Evolutionary conservation across 352 stramenopile genomes (phyloP).

Genomic region (Pythium monospermum): DNA sequence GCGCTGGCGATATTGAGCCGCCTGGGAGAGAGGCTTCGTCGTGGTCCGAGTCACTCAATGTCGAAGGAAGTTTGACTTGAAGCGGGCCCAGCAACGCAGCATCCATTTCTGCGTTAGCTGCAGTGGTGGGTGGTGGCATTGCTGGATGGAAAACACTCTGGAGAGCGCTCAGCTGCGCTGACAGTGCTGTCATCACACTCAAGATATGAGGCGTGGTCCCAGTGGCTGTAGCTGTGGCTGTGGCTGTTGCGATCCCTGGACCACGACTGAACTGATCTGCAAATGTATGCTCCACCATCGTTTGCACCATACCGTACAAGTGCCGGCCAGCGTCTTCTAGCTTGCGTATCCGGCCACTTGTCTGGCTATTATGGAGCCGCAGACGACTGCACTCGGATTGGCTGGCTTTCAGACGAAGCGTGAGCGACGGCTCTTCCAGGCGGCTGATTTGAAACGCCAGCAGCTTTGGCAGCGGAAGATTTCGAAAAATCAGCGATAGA

Average conservation of each 20-base stretch:
- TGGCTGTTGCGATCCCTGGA: neutral
- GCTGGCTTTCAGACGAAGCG: conserved; percentile 60
- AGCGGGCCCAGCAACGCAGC: conserved; percentile 12
- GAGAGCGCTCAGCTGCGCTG: conserved; percentile 9
- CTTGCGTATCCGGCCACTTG: conserved; percentile 46
- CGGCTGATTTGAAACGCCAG: conserved; percentile 66
- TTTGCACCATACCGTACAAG: conserved; percentile 49
- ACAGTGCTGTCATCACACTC: conserved; percentile 5
- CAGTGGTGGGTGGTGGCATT: neutral
- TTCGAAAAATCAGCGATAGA: conserved; percentile 68
- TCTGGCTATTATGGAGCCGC: conserved; percentile 35
- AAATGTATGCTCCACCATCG: conserved; percentile 68
- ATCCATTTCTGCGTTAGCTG: neutral
- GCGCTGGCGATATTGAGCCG: neutral
- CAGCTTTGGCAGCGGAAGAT: conserved; percentile 67
- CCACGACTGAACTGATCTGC: conserved; percentile 44
- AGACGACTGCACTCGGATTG: conserved; percentile 70
- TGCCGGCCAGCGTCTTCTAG: conserved; percentile 58
- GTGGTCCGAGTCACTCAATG: neutral
- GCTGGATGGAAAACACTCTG: neutral
- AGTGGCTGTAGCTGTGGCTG: neutral
- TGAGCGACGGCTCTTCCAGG: conserved; percentile 62
- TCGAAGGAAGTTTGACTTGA: conserved; percentile 7
- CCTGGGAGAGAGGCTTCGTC: neutral
- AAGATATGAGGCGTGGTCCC: neutral